Evolutionary conservation across 1,139 yeast species (phyloP), one percentile per base, ranked within the genome.

Genomic region (Sugiyamaella neomexicana): DNA sequence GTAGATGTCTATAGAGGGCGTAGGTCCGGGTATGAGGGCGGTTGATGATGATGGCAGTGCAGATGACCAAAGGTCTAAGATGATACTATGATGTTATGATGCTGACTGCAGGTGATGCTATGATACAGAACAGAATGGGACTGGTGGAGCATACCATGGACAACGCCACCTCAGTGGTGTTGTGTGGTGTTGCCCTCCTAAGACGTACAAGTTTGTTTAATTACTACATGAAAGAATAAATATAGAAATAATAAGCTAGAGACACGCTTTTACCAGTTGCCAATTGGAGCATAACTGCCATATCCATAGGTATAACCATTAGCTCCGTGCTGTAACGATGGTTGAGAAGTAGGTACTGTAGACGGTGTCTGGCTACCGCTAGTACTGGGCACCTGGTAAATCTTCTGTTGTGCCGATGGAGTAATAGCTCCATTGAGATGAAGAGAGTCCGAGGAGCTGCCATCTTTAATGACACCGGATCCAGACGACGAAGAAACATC

Each of bases 301-400:
- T 51, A 51, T 13, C 41, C 45, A 37, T 52, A 42, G 20, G 29
- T 39, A 16, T 36, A 45, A n/a, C 45, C 49, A 37, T 47, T 36
- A 34, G 49, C 23, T 36, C 37, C 48, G 23, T 32, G 52, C 32
- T 43, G 57, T 23, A 25, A 47, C 13, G 57, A 44, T 27, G 52
- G n/a, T 41, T 52, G 50, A 34, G 57, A 51, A 50, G 55, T 42
- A 40, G 54, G 17, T 31, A 56, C 52, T 31, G 56, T 52, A 49
- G 47, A 39, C 37, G 59, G 13, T 9, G 54, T 7, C 15, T 17
- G 46, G 5, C n/a, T n/a, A n/a, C 42, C 43, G 15, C 43, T 27
- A n/a, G 50, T 37, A 23, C 40, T 46, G n/a, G 55, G 39, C 8
- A 44, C 52, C 17, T 48, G 52, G 25, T 47, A 47, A 1, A 47